A percentile compares a stretch with the other conserved stretches of the same genome.
Conservation (phyloP, 1,284 basidiomycete species). For the Cryptococcus sp. region DNA sequence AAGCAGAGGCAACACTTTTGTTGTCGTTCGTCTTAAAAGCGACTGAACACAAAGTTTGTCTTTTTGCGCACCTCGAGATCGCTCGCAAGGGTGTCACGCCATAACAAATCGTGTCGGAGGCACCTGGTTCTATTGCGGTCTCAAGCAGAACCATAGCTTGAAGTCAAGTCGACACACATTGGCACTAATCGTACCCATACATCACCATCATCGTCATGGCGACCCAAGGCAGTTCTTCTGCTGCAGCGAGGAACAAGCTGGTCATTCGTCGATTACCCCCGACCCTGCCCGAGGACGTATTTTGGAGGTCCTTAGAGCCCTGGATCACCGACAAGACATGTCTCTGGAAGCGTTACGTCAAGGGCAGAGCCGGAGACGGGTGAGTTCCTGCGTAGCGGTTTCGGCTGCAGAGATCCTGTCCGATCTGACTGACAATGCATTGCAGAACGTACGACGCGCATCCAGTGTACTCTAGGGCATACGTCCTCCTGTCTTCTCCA, state of each 20-base stretch:
- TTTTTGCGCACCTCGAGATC: too few species aligned
- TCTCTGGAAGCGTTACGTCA: conserved; percentile 67
- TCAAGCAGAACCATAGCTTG: too few species aligned
- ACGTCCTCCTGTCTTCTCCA: conserved; percentile 81
- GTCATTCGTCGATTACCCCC: conserved; percentile 86
- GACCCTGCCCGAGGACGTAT: conserved; percentile 85
- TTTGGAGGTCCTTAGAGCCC: conserved; percentile 84
- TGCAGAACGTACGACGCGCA: conserved; percentile 62
- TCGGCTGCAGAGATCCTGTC: too few species aligned
- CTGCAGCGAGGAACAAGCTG: conserved; percentile 65
- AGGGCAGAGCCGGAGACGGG: conserved; percentile 72
- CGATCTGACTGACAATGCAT: neutral
- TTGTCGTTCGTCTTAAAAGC: too few species aligned
- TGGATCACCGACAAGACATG: conserved; percentile 79
- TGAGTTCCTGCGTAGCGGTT: conserved; percentile 48
- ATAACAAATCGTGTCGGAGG: too few species aligned
- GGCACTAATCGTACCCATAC: too few species aligned
- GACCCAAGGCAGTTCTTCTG: conserved; percentile 6
- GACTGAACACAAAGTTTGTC: too few species aligned
- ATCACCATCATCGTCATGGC: neutral
- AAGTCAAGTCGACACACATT: too few species aligned
- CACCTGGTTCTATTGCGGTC: too few species aligned
- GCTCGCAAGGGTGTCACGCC: too few species aligned
- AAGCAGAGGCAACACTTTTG: too few species aligned
- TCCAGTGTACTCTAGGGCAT: conserved; percentile 81